Evolutionary conservation across 1,284 basidiomycete species (phyloP), one percentile per base, ranked within the genome.

Genomic region (Cutaneotrichosporon sp.): DNA sequence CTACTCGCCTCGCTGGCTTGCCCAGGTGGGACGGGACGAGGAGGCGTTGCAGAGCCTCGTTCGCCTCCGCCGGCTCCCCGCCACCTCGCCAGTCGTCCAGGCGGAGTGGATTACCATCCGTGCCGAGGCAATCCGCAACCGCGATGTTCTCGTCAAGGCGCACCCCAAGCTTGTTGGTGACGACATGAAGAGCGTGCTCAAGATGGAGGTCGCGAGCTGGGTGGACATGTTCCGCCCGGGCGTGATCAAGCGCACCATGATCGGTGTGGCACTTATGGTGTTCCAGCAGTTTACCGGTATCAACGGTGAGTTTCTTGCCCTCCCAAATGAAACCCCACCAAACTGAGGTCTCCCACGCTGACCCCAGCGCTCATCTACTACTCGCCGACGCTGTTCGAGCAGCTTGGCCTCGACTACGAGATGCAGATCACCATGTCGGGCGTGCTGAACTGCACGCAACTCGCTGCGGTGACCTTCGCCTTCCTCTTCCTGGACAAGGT

Each of bases 1-100:
- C 80, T 86, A 53, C 86, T 87, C 76, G 74, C 87, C 69, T 84
- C 86, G 43, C 82, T 81, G 70, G 87, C 85, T 88, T 16, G 80
- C 86, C 1, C 82, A 84, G 29, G 43, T 43, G 4, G 75, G 75
- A 8, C 61, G 71, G 10, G 74, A 79, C 52, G 43, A 67, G 43
- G 75, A 77, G 43, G 53, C 61, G 2, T 67, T 76, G 29, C 22
- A 65, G 20, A 59, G 69, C 16, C 72, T 79, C 25, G 62, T 60
- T 10, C 63, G 66, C 38, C 72, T 80, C 24, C 75, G 78, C 31
- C 52, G 68, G 0, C 66, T 75, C 5, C 72, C 75, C 2, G 49
- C 66, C 20, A 55, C 63, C 25, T 70, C 74, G 50, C 68, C 74
- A 0, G 65, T 71, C 7, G 69, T 79, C 7, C 72, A 74, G 63